Conservation (phyloP, 768 basidiomycete species). For the Dioszegia hungarica region DNA sequence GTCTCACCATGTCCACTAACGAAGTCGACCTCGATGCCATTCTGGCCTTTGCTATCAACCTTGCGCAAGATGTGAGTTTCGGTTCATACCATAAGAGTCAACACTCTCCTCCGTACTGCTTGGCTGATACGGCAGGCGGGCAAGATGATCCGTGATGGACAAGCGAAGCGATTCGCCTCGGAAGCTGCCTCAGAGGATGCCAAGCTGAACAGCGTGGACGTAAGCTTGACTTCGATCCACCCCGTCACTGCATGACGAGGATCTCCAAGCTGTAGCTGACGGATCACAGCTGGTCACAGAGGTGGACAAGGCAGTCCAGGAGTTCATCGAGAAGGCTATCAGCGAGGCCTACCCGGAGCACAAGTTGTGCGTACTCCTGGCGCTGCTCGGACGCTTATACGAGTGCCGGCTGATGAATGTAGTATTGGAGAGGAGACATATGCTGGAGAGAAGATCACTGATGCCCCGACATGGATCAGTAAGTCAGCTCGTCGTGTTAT, state of each 20-base stretch:
- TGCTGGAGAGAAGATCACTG: constrained; percentile 60
- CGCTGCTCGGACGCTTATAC: neutral
- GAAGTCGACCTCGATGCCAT: constrained; percentile 24
- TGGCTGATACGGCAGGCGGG: constrained; percentile 24
- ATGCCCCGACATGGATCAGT: constrained; percentile 90
- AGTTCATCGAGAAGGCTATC: constrained; percentile 67
- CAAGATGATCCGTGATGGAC: constrained; percentile 55
- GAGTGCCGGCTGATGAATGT: constrained; percentile 1
- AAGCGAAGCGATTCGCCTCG: constrained; percentile 59
- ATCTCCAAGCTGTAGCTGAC: no score
- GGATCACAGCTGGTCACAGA: constrained; percentile 82
- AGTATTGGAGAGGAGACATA: constrained; percentile 95
- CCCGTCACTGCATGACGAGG: no score
- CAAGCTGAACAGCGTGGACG: constrained; percentile 89
- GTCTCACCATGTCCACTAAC: constrained; percentile 4
- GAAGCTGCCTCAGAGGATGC: constrained; percentile 57
- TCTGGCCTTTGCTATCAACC: constrained; percentile 26
- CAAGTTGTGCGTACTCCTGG: constrained; percentile 61
- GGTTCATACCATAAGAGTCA: no score
- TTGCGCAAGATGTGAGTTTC: constrained; percentile 21
- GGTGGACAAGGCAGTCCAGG: constrained; percentile 85
- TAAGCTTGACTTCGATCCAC: constrained; percentile 3
- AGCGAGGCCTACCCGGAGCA: constrained; percentile 65
- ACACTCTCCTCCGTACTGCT: neutral
- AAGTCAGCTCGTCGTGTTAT: constrained; percentile 53